These are phyloP conservation scores for Solanum infundibuliforme DNA, from an alignment of 257 asterid genomes.

Conservation along the genomic window DNA sequence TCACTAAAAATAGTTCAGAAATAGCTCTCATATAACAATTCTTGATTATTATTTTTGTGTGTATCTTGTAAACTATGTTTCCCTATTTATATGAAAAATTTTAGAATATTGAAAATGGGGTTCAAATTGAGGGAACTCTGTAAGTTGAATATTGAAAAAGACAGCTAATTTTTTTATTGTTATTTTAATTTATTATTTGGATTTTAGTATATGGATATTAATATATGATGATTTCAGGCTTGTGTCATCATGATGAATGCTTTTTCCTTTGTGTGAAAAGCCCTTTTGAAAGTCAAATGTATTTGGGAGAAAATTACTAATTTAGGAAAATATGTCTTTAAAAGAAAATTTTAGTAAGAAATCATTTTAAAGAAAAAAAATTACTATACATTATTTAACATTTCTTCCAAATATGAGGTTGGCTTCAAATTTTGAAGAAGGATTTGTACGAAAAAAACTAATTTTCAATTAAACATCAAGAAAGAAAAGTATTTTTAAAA, in stretches of 20 bases:
- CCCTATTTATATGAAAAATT: background rate
- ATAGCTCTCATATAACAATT: slow-evolving; percentile 23
- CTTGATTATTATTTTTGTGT: background rate
- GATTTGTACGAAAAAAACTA: background rate
- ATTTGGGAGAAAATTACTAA: background rate
- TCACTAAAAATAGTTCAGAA: slow-evolving; percentile 9
- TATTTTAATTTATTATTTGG: background rate
- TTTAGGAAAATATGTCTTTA: background rate
- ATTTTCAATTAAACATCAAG: background rate
- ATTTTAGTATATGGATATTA: background rate
- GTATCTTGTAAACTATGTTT: background rate
- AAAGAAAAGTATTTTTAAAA: background rate
- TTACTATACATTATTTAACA: background rate
- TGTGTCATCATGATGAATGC: slow-evolving; percentile 32
- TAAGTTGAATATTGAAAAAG: background rate
- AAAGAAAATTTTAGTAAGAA: background rate
- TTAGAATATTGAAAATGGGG: background rate
- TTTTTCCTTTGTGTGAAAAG: background rate
- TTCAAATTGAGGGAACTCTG: background rate
- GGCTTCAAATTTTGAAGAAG: background rate
- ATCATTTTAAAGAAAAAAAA: background rate
- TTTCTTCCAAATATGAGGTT: background rate
- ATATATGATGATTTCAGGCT: slow-evolving; percentile 20
- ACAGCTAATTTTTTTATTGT: background rate
- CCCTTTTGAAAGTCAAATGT: background rate